phyloP scores from a whole-genome alignment of 306 rosid species.

The Ochetophila trinervis region DNA sequence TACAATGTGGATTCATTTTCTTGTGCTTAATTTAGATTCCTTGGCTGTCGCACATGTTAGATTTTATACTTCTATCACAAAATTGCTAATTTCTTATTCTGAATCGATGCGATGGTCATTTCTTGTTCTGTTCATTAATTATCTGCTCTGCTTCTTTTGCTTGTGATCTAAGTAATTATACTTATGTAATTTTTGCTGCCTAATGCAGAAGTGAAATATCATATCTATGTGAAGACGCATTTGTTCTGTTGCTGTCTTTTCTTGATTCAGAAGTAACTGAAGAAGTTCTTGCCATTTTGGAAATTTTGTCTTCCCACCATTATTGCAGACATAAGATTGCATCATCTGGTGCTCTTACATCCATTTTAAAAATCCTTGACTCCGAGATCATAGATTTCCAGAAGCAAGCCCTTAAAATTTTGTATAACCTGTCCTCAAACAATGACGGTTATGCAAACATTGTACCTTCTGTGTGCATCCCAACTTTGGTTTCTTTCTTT shows the following conservation, averaged over 20 bases:
- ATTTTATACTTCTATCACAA: no score
- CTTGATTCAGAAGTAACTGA: constrained; percentile 52
- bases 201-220: constrained; percentile 47
- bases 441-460: constrained; percentile 40
- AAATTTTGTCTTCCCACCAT: constrained; percentile 52
- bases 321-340: constrained; percentile 37
- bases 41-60: no score
- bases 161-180: constrained; percentile 10
- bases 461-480: constrained; percentile 53
- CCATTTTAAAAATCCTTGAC: constrained; percentile 48
- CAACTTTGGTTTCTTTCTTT: constrained; percentile 58
- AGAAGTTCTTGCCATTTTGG: constrained; percentile 67
- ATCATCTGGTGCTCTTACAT: constrained; percentile 48
- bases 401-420: constrained; percentile 44
- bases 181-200: constrained; percentile 6
- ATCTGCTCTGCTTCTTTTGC: constrained; percentile 19
- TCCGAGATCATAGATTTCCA: constrained; percentile 44
- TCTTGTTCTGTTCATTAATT: not conserved
- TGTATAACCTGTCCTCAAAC: constrained; percentile 53
- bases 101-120: not conserved
- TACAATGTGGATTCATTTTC: no score
- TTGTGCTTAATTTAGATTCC: no score
- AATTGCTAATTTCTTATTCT: no score
- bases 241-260: constrained; percentile 45
- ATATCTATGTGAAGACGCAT: constrained; percentile 43